Conservation (phyloP, 2,329 filamentous ascomycete species). For the Hirsutella thompsonii region DNA sequence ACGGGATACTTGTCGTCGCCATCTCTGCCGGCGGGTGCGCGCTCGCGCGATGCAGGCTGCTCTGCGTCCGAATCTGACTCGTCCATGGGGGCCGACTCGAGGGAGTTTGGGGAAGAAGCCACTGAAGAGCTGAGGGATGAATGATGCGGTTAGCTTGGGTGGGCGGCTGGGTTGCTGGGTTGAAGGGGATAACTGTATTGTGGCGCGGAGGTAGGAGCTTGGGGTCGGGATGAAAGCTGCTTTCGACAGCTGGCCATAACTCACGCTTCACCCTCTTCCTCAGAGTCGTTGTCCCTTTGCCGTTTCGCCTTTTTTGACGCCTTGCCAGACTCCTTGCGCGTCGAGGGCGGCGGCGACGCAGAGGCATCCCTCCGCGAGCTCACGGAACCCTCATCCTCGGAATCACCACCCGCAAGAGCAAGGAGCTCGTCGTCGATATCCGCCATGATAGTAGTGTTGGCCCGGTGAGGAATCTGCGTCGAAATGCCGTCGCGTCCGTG, state of each 20-base stretch:
- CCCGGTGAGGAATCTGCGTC: too few species aligned
- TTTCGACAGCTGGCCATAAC: slow-evolving; percentile 8
- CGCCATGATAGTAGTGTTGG: slow-evolving; percentile 46
- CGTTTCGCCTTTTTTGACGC: slow-evolving; percentile 33
- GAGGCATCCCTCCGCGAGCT: slow-evolving; percentile 41
- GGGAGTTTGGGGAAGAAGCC: slow-evolving; percentile 58
- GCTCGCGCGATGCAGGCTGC: slow-evolving; percentile 25
- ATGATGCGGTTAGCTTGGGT: not conserved
- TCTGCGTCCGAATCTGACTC: slow-evolving; percentile 59
- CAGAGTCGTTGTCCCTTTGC: slow-evolving; percentile 25
- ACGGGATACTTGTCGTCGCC: slow-evolving; percentile 65
- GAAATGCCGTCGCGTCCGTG: too few species aligned
- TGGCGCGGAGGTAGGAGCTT: too few species aligned
- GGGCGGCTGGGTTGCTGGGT: not conserved
- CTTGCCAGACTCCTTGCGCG: slow-evolving; percentile 15
- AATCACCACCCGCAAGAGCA: slow-evolving; percentile 73
- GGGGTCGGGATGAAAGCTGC: too few species aligned
- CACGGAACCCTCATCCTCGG: slow-evolving; percentile 44
- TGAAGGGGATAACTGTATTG: not conserved
- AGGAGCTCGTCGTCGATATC: slow-evolving; percentile 90
- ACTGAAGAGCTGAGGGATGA: slow-evolving; percentile 46
- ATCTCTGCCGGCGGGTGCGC: slow-evolving; percentile 31
- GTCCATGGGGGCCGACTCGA: slow-evolving; percentile 78
- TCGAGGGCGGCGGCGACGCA: slow-evolving; percentile 33
- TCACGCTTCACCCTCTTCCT: slow-evolving; percentile 52